Evolutionary conservation across 2,329 filamentous ascomycete genomes (phyloP).

Genomic region (Anthostomella pinea): DNA sequence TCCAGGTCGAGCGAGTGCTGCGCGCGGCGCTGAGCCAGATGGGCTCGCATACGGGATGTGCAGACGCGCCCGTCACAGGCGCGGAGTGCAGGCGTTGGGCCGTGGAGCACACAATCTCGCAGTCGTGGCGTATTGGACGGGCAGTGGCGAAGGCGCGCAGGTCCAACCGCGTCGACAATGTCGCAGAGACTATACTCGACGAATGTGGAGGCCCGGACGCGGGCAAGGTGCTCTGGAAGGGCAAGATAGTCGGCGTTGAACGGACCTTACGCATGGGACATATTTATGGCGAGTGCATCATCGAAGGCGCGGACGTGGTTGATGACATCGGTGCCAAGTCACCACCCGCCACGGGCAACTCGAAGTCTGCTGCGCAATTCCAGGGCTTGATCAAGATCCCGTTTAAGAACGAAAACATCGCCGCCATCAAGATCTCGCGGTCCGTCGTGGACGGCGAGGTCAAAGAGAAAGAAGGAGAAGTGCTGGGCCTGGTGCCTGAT

Average conservation of each 20-base stretch:
- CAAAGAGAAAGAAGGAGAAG: constrained; percentile 34
- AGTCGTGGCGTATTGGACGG: constrained; percentile 58
- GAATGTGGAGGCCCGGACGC: constrained; percentile 53
- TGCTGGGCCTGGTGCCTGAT: constrained; percentile 55
- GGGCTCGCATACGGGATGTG: constrained; percentile 50
- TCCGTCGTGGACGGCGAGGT: constrained; percentile 28
- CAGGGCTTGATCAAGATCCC: constrained; percentile 58
- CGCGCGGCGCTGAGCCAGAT: constrained; percentile 53
- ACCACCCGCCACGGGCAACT: neutral
- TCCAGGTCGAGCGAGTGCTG: constrained; percentile 47
- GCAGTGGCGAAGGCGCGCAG: constrained; percentile 51
- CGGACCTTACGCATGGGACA: constrained; percentile 55
- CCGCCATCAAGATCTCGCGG: constrained; percentile 41
- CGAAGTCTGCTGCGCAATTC: constrained; percentile 28
- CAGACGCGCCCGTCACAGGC: constrained; percentile 47
- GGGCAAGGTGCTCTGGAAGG: constrained; percentile 58
- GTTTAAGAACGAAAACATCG: constrained; percentile 73
- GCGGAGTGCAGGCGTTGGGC: constrained; percentile 49
- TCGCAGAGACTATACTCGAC: constrained; percentile 57
- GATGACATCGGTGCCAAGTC: constrained; percentile 27
- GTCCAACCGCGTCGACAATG: constrained; percentile 48
- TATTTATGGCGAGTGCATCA: constrained; percentile 57
- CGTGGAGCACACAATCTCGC: constrained; percentile 51
- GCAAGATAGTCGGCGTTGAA: constrained; percentile 62
- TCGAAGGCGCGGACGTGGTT: constrained; percentile 46